Evolutionary conservation across 306 rosid species (phyloP).

Genomic region (Citrullus amarus): DNA sequence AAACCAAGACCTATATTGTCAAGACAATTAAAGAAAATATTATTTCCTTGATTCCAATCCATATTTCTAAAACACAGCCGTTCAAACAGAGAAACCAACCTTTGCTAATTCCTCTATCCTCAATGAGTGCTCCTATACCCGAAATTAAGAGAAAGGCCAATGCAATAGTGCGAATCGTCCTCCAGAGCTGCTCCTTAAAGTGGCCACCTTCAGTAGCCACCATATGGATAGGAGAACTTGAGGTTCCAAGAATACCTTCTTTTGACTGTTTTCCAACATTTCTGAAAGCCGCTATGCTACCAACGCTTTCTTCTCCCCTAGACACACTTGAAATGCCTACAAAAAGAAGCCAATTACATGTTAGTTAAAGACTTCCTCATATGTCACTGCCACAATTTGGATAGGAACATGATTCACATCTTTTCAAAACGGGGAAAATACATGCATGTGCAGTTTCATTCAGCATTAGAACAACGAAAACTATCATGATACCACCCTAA

Average conservation of each 20-base stretch:
- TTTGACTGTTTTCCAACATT: constrained; percentile 47
- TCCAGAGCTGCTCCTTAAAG: constrained; percentile 72
- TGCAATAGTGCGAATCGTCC: constrained; percentile 47
- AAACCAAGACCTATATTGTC: constrained; percentile 44
- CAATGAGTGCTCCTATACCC: constrained; percentile 70
- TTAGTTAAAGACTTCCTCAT: not conserved
- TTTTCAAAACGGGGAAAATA: not conserved
- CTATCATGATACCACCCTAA: not conserved
- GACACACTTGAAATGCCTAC: constrained; percentile 49
- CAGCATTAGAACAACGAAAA: not conserved
- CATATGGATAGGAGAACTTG: constrained; percentile 71
- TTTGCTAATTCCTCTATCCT: constrained; percentile 64
- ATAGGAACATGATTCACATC: not conserved
- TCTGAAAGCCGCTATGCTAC: constrained; percentile 40
- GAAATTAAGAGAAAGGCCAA: constrained; percentile 53
- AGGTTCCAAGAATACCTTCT: constrained; percentile 63
- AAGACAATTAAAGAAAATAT: constrained; percentile 12
- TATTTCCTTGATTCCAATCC: not conserved
- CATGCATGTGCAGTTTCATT: not conserved
- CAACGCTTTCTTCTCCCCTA: constrained; percentile 39
- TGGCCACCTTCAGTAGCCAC: constrained; percentile 49
- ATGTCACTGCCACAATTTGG: not conserved
- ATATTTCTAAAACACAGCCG: not conserved
- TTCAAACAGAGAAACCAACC: constrained; percentile 35
- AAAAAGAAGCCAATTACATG: not conserved